Percentiles rank a stretch among this genome's conserved stretches.
phyloP scores from a whole-genome alignment of 73 alveolate species.

The Durusdinium trenchii region DNA sequence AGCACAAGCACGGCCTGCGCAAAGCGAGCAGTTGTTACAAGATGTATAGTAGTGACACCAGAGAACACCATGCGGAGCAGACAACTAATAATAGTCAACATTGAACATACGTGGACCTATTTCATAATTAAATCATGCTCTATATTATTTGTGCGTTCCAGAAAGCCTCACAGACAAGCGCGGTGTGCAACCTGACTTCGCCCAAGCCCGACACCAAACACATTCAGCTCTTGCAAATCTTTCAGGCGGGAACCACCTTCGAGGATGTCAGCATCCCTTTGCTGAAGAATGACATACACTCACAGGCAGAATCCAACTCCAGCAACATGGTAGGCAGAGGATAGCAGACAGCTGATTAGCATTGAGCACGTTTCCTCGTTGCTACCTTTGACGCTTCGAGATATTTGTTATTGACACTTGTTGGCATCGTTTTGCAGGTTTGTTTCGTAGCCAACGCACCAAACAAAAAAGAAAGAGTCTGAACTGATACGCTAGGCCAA shows the following conservation, averaged over 20 bases:
- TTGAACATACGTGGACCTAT: too few relatives aligned
- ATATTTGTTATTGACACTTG: neutral
- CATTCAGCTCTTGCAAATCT: neutral
- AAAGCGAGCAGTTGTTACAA: too few relatives aligned
- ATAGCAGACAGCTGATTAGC: too few relatives aligned
- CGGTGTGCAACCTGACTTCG: too few relatives aligned
- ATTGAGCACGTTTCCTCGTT: neutral
- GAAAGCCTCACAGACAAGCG: too few relatives aligned
- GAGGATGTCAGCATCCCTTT: conserved; percentile 41
- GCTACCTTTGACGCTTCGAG: neutral
- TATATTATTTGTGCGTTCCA: too few relatives aligned
- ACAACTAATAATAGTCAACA: too few relatives aligned
- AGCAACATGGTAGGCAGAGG: too few relatives aligned
- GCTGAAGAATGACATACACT: conserved; percentile 5
- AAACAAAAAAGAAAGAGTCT: neutral
- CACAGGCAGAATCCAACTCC: neutral
- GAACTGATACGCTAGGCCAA: neutral
- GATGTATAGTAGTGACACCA: too few relatives aligned
- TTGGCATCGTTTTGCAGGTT: neutral
- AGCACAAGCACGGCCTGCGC: too few relatives aligned
- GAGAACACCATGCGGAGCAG: too few relatives aligned
- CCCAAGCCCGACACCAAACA: neutral
- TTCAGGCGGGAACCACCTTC: conserved; percentile 19
- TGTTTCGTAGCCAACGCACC: neutral
- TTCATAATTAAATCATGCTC: too few relatives aligned